phyloP scores from a whole-genome alignment of 2,329 filamentous ascomycete genomes.

The Akanthomyces muscarius region DNA sequence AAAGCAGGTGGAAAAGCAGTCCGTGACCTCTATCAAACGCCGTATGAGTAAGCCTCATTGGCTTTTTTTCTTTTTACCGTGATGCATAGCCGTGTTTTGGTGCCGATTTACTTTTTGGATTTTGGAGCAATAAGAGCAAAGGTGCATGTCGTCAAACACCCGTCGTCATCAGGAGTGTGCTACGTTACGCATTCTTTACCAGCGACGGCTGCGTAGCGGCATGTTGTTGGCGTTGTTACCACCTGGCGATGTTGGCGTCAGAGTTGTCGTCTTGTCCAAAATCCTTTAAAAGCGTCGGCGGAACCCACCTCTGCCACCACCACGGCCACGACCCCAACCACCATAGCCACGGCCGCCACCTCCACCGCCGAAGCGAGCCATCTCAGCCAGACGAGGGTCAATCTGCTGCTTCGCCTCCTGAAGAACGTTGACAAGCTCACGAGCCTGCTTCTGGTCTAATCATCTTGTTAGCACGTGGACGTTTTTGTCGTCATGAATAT shows the following conservation, averaged over 20 bases:
- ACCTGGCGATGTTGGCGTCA: constrained; percentile 31
- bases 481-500: background rate
- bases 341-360: constrained; percentile 73
- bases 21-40: constrained; percentile 32
- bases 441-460: constrained; percentile 85
- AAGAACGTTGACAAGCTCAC: constrained; percentile 90
- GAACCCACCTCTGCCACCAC: constrained; percentile 47
- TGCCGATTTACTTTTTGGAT: constrained; percentile 9
- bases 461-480: constrained; percentile 32
- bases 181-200: constrained; percentile 35
- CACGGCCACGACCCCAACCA: constrained; percentile 65
- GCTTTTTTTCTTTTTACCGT: constrained; percentile 19
- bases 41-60: constrained; percentile 20
- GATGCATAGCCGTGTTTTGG: constrained; percentile 10
- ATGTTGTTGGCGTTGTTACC: constrained; percentile 48
- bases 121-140: constrained; percentile 12
- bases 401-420: constrained; percentile 95
- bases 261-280: constrained; percentile 23
- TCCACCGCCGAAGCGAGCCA: constrained; percentile 87
- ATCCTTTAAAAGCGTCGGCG: constrained; percentile 28
- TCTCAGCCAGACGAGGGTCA: constrained; percentile 91
- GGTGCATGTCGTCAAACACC: constrained; percentile 12
- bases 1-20: constrained; percentile 19
- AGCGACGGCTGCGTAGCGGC: constrained; percentile 48
- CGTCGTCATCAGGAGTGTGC: constrained; percentile 8